Evolutionary conservation across 2,329 filamentous ascomycete species (phyloP), one percentile per base, ranked within the genome.

Genomic region (Trichoderma hamatum): DNA sequence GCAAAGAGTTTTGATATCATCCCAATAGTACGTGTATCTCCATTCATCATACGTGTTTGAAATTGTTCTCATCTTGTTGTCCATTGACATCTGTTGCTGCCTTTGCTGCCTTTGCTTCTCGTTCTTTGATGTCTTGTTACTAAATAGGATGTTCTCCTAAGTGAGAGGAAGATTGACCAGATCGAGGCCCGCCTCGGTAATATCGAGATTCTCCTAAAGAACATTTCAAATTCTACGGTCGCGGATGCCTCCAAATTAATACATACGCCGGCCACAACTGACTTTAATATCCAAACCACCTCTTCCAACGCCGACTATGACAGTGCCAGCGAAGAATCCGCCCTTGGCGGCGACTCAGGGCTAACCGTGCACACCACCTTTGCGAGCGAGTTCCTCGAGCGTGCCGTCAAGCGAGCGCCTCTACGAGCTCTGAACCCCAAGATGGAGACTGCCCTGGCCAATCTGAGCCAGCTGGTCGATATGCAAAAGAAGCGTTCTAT

Each of bases 1-100:
- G 51, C 85, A 88, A 73, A 80, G 86, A 64, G 86, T 88, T 49
- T 79, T 88, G 71, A 88, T 88, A 69, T 88, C 86, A 2, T 86
- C 85, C 54, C 86, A 88, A 82, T 88, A 88, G 86, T 88, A 77
- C 72, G 84, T 80, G 43, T n/a, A 49, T 16, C 14, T 16, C 49
- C 56, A 46, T 55, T 58, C 43, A 62, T 65, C 4, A 24, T 24
- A 13, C 46, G 5, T 21, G n/a, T 6, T 49, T 49, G 43, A 11
- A 49, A 54, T 52, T 32, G 61, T 69, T 16, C 13, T 14, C 11
- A 43, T 70, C 13, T 43, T 19, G 39, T 61, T 19, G 16, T 58
- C 30, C 11, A 11, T 34, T 34, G 32, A n/a, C n/a, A n/a, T n/a
- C n/a, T n/a, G n/a, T 21, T 49, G 43, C 10, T 54, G 14, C 32